Base-by-base conservation (phyloP, 768 basidiomycete genomes). In the Rhizopogon rudus region DNA sequence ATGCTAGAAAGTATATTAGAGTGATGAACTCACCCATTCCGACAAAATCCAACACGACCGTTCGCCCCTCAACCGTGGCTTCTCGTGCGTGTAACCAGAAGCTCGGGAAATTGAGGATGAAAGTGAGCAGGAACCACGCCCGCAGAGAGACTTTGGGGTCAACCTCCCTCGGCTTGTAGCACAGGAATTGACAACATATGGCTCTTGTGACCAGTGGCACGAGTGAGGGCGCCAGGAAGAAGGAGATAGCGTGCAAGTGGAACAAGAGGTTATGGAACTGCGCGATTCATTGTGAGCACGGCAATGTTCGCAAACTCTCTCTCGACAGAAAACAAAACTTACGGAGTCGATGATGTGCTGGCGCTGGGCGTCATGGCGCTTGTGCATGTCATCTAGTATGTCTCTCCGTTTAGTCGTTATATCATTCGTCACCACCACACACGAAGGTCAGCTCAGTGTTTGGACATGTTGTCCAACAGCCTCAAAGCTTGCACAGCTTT, bases 31-130 rank as follows among this genome's bases (percentile, higher is more conserved):
- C 7, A 91, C 90, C 81, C 76, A 83, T 77, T 53, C 90, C 89
- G 55, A 91, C 79, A 63, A 91, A 91, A 66, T 91, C 89, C 57
- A 92, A 81, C 35, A 92, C 68, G 63, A 90, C 70, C 9, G 80
- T 73, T 61, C 84, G 76, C n/a, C 83, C 82, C 54, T 84, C 79
- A 29, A 76, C 67, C 51, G 80, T 71, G 5, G 80, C 79, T 40
- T 75, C 67, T 31, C 73, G 74, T 53, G 78, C 73, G 61, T 92
- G 90, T 37, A 71, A 72, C 81, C 84, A 88, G 39, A 91, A 57
- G 59, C 76, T 80, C 33, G 81, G 77, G 37, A 73, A 57, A 57
- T 89, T 89, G 69, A 83, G 76, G 56, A 80, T 62, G 52, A 84
- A 59, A 59, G 88, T 74, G 61, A 86, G 71, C 59, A 73, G 59